A percentile compares a stretch with the other conserved stretches of the same genome.
phyloP scores from a whole-genome alignment of 805 yeast genomes.

The Schizosaccharomyces octosporus region DNA sequence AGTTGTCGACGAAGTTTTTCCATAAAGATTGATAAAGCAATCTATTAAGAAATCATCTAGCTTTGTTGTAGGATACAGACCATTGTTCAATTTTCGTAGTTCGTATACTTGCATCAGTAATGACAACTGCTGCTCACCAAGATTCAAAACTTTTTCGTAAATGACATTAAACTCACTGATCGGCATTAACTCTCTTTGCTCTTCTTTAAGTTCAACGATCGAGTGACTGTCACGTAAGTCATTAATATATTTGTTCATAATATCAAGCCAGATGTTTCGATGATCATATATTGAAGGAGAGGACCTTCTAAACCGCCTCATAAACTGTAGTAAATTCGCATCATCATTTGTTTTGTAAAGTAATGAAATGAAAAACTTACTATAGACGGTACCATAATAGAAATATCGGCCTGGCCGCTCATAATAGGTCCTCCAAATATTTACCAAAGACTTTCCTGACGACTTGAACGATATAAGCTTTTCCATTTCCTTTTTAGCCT shows the following conservation, averaged over 20 bases:
- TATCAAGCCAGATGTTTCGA: not conserved
- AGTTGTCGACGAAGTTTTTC: not conserved
- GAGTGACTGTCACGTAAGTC: not conserved
- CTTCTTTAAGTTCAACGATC: not conserved
- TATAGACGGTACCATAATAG: constrained; percentile 46
- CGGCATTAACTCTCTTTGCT: not conserved
- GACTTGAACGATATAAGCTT: constrained; percentile 40
- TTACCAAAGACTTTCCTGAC: constrained; percentile 39
- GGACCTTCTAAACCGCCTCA: not conserved
- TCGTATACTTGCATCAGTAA: constrained; percentile 30
- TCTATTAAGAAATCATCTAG: not conserved
- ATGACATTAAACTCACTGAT: not conserved
- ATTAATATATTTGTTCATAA: not conserved
- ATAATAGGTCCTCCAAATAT: constrained; percentile 78
- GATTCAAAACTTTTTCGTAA: not conserved
- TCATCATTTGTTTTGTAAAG: constrained; percentile 30
- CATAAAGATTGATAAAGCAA: not conserved
- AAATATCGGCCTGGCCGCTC: constrained; percentile 84
- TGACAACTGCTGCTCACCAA: not conserved
- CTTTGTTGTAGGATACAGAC: constrained; percentile 40
- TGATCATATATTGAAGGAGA: not conserved
- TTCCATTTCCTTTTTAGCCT: constrained; percentile 42
- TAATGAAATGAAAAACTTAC: constrained; percentile 34
- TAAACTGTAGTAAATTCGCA: not conserved
- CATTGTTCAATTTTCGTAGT: constrained; percentile 48